Conservation (phyloP, 2,329 filamentous ascomycete genomes). For the Huntiella savannae region DNA sequence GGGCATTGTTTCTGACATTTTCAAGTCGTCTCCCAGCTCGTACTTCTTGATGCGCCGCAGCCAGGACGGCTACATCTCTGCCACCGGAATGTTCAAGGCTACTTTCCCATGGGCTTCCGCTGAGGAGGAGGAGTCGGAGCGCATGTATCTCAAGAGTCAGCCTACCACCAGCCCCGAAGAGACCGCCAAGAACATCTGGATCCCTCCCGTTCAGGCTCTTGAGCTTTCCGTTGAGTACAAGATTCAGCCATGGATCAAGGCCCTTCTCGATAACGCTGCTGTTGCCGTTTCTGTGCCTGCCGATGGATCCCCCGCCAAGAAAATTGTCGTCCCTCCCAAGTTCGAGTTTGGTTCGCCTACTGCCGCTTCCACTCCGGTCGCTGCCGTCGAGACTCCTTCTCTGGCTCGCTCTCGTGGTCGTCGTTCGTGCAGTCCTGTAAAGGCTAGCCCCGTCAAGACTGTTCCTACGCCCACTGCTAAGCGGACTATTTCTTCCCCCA, state of each 20-base stretch:
- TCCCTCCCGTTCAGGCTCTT: slow-evolving; percentile 65
- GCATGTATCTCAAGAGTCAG: slow-evolving; percentile 68
- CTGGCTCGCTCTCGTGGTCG: slow-evolving; percentile 29
- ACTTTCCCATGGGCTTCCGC: slow-evolving; percentile 62
- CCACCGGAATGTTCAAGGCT: slow-evolving; percentile 84
- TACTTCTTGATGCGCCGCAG: slow-evolving; percentile 95
- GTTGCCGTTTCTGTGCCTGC: slow-evolving; percentile 39
- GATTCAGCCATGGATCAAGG: slow-evolving; percentile 72
- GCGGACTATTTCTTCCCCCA: slow-evolving; percentile 17
- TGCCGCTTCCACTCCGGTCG: slow-evolving; percentile 25
- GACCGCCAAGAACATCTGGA: slow-evolving; percentile 93
- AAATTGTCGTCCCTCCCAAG: slow-evolving; percentile 63
- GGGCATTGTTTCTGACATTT: slow-evolving; percentile 82
- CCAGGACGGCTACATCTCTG: slow-evolving; percentile 66
- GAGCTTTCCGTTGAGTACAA: slow-evolving; percentile 71
- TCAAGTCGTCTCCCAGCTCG: slow-evolving; percentile 70
- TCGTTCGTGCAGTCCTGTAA: slow-evolving; percentile 36
- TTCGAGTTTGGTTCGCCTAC: slow-evolving; percentile 32
- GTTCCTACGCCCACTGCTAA: slow-evolving; percentile 35
- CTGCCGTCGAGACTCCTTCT: slow-evolving; percentile 22
- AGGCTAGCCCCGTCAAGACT: slow-evolving; percentile 12
- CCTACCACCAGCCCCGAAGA: slow-evolving; percentile 71
- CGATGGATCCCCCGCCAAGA: slow-evolving; percentile 50
- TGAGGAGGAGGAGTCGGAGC: slow-evolving; percentile 55
- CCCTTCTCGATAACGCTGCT: slow-evolving; percentile 74